phyloP scores from a whole-genome alignment of 352 stramenopile species.

The Pythium volutum region DNA sequence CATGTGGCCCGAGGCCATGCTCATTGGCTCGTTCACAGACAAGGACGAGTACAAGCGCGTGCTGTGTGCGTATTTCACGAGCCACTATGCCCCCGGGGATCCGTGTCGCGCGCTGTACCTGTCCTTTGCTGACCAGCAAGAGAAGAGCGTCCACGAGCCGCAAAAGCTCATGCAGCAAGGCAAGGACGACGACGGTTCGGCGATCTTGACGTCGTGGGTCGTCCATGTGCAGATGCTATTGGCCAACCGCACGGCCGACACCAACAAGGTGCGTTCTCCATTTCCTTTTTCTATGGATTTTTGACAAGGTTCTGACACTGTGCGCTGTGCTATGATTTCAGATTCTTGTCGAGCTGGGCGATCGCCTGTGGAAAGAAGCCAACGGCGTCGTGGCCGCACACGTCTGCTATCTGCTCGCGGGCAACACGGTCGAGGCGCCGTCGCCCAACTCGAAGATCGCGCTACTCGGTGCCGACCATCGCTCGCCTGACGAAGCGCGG shows the following conservation, averaged over 20 bases:
- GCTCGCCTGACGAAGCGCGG: conserved; percentile 60
- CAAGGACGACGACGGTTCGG: conserved; percentile 38
- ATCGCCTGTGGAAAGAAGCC: conserved; percentile 73
- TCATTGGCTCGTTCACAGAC: conserved; percentile 83
- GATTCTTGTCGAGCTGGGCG: conserved; percentile 80
- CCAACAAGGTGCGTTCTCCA: conserved; percentile 53
- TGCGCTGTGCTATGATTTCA: conserved; percentile 2
- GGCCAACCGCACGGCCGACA: conserved; percentile 77
- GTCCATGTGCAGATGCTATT: conserved; percentile 79
- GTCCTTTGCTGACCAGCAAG: conserved; percentile 79
- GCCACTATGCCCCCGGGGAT: conserved; percentile 71
- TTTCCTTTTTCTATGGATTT: background rate
- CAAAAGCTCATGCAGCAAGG: conserved; percentile 54
- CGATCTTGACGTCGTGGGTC: conserved; percentile 71
- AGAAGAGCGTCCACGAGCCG: conserved; percentile 83
- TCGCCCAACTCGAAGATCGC: conserved; percentile 75
- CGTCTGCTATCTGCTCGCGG: conserved; percentile 77
- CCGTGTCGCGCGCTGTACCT: conserved; percentile 76
- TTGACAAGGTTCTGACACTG: background rate
- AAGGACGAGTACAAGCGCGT: conserved; percentile 86
- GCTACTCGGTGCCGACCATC: conserved; percentile 76
- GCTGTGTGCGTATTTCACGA: conserved; percentile 71
- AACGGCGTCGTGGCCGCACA: conserved; percentile 69
- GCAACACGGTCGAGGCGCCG: conserved; percentile 68
- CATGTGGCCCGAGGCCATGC: conserved; percentile 87